Evolutionary conservation across 2,329 filamentous ascomycete genomes (phyloP), one percentile per base, ranked within the genome.

Genomic region (Neofusicoccum cordaticola): DNA sequence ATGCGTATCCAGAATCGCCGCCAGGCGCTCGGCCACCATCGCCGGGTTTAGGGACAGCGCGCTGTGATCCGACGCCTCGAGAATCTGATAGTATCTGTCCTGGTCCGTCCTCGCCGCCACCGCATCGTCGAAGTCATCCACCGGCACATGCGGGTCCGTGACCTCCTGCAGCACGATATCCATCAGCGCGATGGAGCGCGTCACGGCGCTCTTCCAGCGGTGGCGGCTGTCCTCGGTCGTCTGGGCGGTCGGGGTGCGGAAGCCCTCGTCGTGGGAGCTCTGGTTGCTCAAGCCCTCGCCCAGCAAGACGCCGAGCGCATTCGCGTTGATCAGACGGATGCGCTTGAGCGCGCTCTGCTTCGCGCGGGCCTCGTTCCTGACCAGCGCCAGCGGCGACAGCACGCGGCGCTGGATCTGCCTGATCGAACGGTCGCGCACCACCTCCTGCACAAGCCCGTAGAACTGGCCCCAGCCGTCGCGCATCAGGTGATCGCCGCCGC

Each of bases 221-320:
- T 83, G 76, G 41, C 72, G 72, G 51, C 80, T 79, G 34, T 82
- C 81, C 62, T 82, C 63, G 79, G 39, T 75, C 63, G 82, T 11
- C 11, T 39, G 37, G 37, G 11, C 37, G 8, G 17, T 69, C 2
- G 75, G 76, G 7, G 73, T 72, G n/a, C 73, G 79, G 61, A 82
- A 81, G 45, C 82, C 81, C 58, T 86, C 84, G 45, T 88, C 85
- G 15, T 88, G 86, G 34, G 84, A 80, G 48, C 85, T 82, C 67
- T 83, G 81, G 53, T 82, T 82, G 57, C 87, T 88, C 53, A 97
- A 80, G 2, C 91, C 93, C 73, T 97, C 92, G 63, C 94, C 92
- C 69, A 97, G 88, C 31, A 99, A 81, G 4, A 97, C 86, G 15
- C 95, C 95, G 3, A 98, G 82, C 1, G 92, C 91, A 71, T 91